Percentiles rank a stretch among this genome's conserved stretches.
Evolutionary conservation across 306 rosid genomes (phyloP).

Genomic region (Pterocarpus macrocarpus): DNA sequence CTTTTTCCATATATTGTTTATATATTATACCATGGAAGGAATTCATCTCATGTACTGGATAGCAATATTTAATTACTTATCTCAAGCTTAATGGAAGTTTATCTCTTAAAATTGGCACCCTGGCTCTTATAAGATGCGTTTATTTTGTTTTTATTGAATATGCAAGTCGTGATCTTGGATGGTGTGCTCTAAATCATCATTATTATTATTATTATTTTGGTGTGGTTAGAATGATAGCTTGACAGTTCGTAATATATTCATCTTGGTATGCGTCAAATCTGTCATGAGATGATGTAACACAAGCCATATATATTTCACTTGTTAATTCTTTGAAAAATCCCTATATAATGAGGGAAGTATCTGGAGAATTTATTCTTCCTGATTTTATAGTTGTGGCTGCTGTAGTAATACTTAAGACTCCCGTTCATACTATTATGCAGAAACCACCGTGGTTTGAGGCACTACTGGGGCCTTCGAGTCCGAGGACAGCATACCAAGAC

Average conservation of each 20-base stretch:
- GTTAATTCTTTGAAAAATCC: too few species aligned
- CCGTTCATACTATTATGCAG: constrained; percentile 55
- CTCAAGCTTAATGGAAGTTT: background rate
- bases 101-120: background rate
- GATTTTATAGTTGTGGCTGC: background rate
- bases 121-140: background rate
- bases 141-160: too few species aligned
- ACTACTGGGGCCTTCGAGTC: constrained; percentile 99
- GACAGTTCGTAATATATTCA: too few species aligned
- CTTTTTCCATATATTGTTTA: background rate
- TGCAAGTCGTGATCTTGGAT: too few species aligned
- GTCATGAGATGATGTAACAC: too few species aligned
- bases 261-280: too few species aligned
- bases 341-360: too few species aligned
- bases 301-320: background rate
- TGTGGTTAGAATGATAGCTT: too few species aligned
- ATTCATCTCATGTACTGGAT: background rate
- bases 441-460: constrained; percentile 98
- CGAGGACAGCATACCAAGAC: constrained; percentile 99
- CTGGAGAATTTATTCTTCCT: background rate
- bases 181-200: too few species aligned
- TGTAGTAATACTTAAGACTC: background rate
- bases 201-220: too few species aligned
- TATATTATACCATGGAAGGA: background rate
- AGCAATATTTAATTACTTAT: too few species aligned